Evolutionary conservation across 148 eudicot genomes (phyloP), one percentile per base, ranked within the genome.

Genomic region (Heliamphora exappendiculata): DNA sequence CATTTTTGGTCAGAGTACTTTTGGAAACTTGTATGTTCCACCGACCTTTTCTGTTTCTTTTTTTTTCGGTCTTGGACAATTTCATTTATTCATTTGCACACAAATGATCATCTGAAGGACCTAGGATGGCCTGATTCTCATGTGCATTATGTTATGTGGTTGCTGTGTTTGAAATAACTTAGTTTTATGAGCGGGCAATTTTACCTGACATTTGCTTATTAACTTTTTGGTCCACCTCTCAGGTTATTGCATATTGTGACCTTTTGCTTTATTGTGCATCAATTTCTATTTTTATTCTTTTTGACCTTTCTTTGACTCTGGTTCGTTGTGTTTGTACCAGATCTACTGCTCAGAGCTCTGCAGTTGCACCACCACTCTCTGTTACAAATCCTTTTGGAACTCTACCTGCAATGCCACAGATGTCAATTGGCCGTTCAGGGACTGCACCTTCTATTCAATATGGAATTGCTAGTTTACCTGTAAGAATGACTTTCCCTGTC

Each of bases 381-480:
- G 84, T 89, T 53, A 81, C 89, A 75, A 93, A 93, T 85, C 99
- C 99, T 41, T 95, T 95, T 86, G 99, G 99, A 75, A 89, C 87
- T 69, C 85, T 95, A 73, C 99, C 99, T 66, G 89, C 97, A 39
- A 84, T 91, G 90, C 99, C 99, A 65, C 93, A 89, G 73, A 91
- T 95, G 86, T 93, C 98, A 73, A 88, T 93, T 85, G 97, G 93
- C 33, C 93, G 87, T 77, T 75, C 82, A n/a, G 96, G 99, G 75
- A 79, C 91, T 72, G 85, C 97, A 78, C 88, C 93, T 71, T 86
- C 96, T 67, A 82, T 95, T 79, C 99, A 95, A 76, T 95, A 92
- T 86, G 99, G 99, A 83, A 91, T 92, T 77, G 89, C 97, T 70
- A 92, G 88, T 83, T 82, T 95, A 89, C 99, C 99, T 41, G 99